A percentile compares a stretch with the other conserved stretches of the same genome.
Evolutionary conservation across 371 early-diverging fungal genomes (phyloP).

Genomic region (Zopfochytrium polystomum): DNA sequence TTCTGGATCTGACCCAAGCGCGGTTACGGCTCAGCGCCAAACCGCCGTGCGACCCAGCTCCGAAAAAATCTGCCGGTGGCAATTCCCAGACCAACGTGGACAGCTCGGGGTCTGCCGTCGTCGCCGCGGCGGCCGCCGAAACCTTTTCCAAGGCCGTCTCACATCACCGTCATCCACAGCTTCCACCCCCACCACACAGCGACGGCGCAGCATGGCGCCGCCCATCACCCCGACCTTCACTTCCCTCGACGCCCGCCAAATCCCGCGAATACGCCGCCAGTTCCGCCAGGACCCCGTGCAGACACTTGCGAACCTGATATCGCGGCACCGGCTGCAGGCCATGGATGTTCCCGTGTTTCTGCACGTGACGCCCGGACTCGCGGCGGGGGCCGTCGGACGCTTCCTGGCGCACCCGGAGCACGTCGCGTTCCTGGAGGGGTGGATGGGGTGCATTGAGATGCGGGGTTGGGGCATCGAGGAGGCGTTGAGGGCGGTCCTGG

Average conservation of each 20-base stretch:
- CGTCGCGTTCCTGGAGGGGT: conserved; percentile 65
- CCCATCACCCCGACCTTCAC: neutral
- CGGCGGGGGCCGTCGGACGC: conserved; percentile 71
- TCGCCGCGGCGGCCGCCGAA: neutral
- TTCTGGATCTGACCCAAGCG: neutral
- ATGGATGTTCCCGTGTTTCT: conserved; percentile 47
- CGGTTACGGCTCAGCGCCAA: neutral
- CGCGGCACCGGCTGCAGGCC: conserved; percentile 53
- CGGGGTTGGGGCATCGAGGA: conserved; percentile 69
- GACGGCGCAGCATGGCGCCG: neutral
- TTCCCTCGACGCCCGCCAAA: too few relatives aligned
- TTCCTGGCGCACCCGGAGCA: conserved; percentile 62
- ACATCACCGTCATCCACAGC: too few relatives aligned
- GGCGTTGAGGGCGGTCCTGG: conserved; percentile 71
- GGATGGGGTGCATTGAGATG: conserved; percentile 70
- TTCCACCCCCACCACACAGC: neutral
- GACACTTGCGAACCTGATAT: conserved; percentile 68
- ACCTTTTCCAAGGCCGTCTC: neutral
- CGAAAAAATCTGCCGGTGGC: neutral
- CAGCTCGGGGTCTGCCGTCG: neutral
- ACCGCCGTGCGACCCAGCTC: neutral
- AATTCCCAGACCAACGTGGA: neutral
- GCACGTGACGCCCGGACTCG: conserved; percentile 75
- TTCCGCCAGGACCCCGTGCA: conserved; percentile 69
- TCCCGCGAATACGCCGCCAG: conserved; percentile 43